phyloP scores from a whole-genome alignment of 2,329 filamentous ascomycete genomes.

The Trichophaea hybrida region DNA sequence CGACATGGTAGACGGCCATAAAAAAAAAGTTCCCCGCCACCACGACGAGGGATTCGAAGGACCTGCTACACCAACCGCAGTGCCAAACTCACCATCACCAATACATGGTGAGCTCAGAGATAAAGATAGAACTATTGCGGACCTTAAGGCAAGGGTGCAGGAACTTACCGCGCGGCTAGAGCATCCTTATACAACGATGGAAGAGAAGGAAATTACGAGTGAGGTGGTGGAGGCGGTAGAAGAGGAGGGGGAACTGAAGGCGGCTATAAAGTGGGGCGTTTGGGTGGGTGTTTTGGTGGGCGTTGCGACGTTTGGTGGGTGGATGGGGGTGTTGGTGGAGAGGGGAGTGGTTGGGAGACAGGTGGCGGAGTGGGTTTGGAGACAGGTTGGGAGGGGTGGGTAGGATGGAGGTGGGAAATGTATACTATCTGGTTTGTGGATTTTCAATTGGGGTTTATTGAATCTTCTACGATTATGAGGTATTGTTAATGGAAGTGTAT shows the following conservation, averaged over 20 bases:
- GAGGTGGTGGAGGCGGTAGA: background rate
- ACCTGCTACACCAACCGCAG: background rate
- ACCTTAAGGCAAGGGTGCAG: background rate
- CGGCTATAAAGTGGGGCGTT: background rate
- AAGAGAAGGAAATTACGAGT: background rate
- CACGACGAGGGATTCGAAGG: background rate
- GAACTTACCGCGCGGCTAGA: background rate
- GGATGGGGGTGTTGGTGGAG: background rate
- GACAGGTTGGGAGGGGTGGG: background rate
- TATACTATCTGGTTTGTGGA: background rate
- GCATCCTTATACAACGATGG: background rate
- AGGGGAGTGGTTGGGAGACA: background rate
- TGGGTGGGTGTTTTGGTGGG: background rate
- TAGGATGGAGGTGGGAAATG: background rate
- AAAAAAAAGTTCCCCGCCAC: background rate
- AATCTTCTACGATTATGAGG: no score
- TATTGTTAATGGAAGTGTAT: no score
- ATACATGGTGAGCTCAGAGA: background rate
- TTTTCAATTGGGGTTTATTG: no score
- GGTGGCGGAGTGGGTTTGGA: conserved; percentile 1
- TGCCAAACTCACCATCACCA: background rate
- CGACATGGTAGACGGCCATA: background rate
- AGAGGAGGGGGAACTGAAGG: background rate
- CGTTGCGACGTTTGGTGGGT: background rate
- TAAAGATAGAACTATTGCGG: background rate